These are phyloP conservation scores for Podospora didyma DNA, from an alignment of 495 filamentous ascomycete species.

Conservation along the genomic window DNA sequence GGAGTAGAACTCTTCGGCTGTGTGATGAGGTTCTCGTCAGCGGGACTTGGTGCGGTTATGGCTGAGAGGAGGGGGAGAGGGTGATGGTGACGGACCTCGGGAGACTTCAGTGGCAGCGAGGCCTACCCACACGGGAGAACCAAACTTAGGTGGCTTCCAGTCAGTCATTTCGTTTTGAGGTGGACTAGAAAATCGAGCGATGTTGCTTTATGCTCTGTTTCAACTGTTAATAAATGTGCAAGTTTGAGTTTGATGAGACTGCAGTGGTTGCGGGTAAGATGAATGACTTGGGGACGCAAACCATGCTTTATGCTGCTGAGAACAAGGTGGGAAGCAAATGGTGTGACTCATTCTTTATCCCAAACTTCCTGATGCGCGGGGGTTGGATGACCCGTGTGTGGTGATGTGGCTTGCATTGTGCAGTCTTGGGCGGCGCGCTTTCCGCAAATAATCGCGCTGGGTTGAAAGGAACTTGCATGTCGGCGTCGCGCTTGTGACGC, in stretches of 20 bases:
- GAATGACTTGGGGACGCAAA: background rate
- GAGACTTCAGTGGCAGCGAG: conserved; percentile 10
- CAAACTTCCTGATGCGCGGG: background rate
- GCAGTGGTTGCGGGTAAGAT: background rate
- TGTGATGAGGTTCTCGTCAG: background rate
- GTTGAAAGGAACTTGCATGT: background rate
- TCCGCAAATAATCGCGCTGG: background rate
- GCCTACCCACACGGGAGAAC: conserved; percentile 10
- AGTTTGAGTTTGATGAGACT: background rate
- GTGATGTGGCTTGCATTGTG: background rate
- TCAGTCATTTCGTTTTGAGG: conserved; percentile 1
- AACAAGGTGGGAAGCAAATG: background rate
- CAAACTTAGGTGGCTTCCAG: conserved; percentile 13
- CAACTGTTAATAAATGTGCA: too few species aligned
- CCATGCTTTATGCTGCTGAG: background rate
- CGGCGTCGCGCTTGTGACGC: background rate
- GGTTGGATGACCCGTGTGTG: background rate
- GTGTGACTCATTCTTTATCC: background rate
- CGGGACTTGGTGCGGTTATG: too few species aligned
- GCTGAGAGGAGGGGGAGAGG: background rate
- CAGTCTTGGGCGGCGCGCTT: background rate
- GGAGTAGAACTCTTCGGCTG: conserved; percentile 16
- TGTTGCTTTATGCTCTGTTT: background rate
- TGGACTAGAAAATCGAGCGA: background rate
- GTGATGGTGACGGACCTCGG: conserved; percentile 3